Conservation (phyloP, 1,139 yeast species). For the Yamadazyma atlantica region DNA sequence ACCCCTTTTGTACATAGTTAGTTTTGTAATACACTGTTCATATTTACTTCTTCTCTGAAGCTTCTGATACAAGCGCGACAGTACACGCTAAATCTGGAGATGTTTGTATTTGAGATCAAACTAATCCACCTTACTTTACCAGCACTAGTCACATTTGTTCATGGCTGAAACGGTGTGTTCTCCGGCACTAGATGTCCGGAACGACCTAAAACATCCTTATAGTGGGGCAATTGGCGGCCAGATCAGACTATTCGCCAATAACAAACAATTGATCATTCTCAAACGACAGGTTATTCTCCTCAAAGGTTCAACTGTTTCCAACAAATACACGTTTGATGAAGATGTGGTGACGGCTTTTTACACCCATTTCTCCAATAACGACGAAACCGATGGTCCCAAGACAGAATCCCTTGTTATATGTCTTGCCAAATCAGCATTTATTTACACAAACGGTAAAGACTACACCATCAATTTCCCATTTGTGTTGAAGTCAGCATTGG, state of each 20-base stretch:
- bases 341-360: conserved; percentile 51
- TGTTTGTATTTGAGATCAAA: no score
- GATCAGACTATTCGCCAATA: conserved; percentile 25
- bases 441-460: conserved; percentile 61
- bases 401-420: conserved; percentile 45
- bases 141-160: no score
- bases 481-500: conserved; percentile 51
- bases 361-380: conserved; percentile 32
- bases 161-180: conserved; percentile 2
- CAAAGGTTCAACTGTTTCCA: conserved; percentile 48
- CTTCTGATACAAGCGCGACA: no score
- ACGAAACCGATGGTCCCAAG: conserved; percentile 5
- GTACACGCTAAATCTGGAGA: no score
- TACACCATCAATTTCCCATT: conserved; percentile 67
- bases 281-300: conserved; percentile 25
- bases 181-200: conserved; percentile 12
- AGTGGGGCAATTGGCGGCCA: conserved; percentile 7
- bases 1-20: conserved; percentile 3
- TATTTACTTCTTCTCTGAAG: background rate
- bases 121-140: no score
- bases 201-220: conserved; percentile 7
- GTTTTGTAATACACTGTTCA: background rate
- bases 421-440: conserved; percentile 48
- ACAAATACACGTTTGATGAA: conserved; percentile 50
- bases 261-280: conserved; percentile 29